phyloP scores from a whole-genome alignment of 352 stramenopile genomes.

The Elongisporangium senticosum region DNA sequence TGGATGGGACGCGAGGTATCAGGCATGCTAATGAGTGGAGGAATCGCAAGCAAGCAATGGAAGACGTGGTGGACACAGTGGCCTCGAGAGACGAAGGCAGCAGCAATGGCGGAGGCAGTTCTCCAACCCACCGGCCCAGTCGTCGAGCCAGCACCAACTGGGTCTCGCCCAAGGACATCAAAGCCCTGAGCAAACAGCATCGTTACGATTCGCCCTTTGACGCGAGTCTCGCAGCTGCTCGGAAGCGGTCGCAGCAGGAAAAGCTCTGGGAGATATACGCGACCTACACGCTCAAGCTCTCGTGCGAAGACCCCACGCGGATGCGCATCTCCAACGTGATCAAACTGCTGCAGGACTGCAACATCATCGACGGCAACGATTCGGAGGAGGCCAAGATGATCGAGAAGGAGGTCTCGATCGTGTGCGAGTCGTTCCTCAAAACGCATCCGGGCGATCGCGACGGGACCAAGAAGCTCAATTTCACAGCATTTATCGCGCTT shows the following conservation, averaged over 20 bases:
- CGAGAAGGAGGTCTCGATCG: slow-evolving; percentile 68
- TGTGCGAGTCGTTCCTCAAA: slow-evolving; percentile 71
- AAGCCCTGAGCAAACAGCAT: slow-evolving; percentile 27
- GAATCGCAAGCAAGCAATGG: slow-evolving; percentile 3
- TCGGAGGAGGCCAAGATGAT: slow-evolving; percentile 57
- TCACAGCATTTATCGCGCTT: slow-evolving; percentile 60
- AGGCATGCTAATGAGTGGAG: background rate
- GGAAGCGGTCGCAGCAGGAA: slow-evolving; percentile 60
- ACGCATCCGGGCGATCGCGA: slow-evolving; percentile 51
- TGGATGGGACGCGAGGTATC: background rate
- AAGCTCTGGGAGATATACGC: slow-evolving; percentile 78
- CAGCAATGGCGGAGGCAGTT: background rate
- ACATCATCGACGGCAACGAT: slow-evolving; percentile 48
- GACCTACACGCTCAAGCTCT: slow-evolving; percentile 66
- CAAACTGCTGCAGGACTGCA: slow-evolving; percentile 74
- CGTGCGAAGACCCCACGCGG: slow-evolving; percentile 67
- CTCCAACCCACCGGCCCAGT: background rate
- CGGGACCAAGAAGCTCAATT: slow-evolving; percentile 60
- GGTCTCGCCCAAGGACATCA: slow-evolving; percentile 15
- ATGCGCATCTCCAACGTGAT: slow-evolving; percentile 65
- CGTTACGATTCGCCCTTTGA: slow-evolving; percentile 63
- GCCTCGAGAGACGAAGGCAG: background rate
- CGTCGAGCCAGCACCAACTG: slow-evolving; percentile 11
- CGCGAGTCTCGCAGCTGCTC: slow-evolving; percentile 39
- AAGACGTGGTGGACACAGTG: background rate